These are phyloP conservation scores for Omphalea diandra DNA, from an alignment of 441 rosid genomes.

Conservation along the genomic window DNA sequence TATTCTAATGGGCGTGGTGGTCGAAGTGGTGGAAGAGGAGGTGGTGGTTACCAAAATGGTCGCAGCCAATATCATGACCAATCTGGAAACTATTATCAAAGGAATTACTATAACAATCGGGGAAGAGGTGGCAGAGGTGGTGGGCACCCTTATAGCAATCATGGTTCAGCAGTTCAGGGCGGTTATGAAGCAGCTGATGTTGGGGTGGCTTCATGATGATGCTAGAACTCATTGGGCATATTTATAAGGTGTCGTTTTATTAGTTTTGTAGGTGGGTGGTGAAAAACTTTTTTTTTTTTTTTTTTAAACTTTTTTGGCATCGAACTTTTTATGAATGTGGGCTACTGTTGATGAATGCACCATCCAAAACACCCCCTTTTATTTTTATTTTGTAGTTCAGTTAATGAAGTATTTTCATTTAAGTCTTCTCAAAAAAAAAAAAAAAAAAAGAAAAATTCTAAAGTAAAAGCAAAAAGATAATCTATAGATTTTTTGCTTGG, in stretches of 20 bases:
- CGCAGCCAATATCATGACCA: conserved; percentile 64
- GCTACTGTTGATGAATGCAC: conserved; percentile 26
- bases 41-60: conserved; percentile 75
- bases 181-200: conserved; percentile 46
- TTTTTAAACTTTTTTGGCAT: too few relatives aligned
- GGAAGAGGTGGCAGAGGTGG: conserved; percentile 72
- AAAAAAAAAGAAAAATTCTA: too few relatives aligned
- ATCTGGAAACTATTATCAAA: conserved; percentile 59
- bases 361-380: conserved; percentile 22
- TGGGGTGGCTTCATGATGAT: conserved; percentile 51
- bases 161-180: conserved; percentile 37
- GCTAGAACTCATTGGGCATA: neutral
- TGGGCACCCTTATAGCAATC: conserved; percentile 46
- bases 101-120: conserved; percentile 62
- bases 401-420: conserved; percentile 16
- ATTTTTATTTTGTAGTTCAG: conserved; percentile 25
- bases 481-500: too few relatives aligned
- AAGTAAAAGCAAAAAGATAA: too few relatives aligned
- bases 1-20: conserved; percentile 76
- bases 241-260: conserved; percentile 21
- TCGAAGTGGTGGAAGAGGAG: conserved; percentile 58
- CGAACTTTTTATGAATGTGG: too few relatives aligned
- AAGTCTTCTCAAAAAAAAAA: too few relatives aligned
- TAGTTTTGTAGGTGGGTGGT: conserved; percentile 30
- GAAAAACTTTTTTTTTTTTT: conserved; percentile 23